Evolutionary conservation across 2,329 filamentous ascomycete species (phyloP), one percentile per base, ranked within the genome.

Genomic region (Colletotrichum filicis): DNA sequence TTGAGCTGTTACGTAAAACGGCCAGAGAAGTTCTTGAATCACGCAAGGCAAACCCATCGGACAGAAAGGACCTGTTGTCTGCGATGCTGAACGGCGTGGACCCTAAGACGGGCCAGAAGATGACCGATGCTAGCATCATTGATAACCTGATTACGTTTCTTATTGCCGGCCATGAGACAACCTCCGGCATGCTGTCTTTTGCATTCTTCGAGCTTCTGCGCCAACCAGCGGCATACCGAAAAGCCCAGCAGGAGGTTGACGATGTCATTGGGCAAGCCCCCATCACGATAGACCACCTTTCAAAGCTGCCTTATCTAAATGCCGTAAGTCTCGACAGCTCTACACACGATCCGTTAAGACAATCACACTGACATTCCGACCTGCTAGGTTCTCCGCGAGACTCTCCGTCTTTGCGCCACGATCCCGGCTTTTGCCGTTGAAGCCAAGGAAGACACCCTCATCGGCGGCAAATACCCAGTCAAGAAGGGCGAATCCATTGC

Each of bases 91-190:
- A 89, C 11, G 90, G 90, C 1, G 86, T 85, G 11, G 92, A 94
- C 77, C 85, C 89, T 3, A 88, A 90, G 82, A 93, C 92, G 3
- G 91, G 92, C 14, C 83, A 90, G 75, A 85, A 85, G 8, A 84
- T 94, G 79, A 86, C 83, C 0, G 89, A 92, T 75, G 82, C 86
- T 4, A 87, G 85, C 42, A 92, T 93, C 75, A 85, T 89, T 35
- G 86, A 92, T 78, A 93, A 94, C 75, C 88, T 94, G 83, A 89
- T 92, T 67, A 93, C 91, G 0, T 93, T 93, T 76, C 81, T 93
- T n/a, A 89, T 91, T 75, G 90, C 90, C 61, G 89, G 91, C 5
- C 91, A 93, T 76, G 92, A 93, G 75, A 95, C 93, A 0, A 93
- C 93, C 0, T 90, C 91, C 1, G 92, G 92, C 3, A 82, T 92